phyloP scores from a whole-genome alignment of 768 basidiomycete genomes.

The Multifurca ochricompacta region DNA sequence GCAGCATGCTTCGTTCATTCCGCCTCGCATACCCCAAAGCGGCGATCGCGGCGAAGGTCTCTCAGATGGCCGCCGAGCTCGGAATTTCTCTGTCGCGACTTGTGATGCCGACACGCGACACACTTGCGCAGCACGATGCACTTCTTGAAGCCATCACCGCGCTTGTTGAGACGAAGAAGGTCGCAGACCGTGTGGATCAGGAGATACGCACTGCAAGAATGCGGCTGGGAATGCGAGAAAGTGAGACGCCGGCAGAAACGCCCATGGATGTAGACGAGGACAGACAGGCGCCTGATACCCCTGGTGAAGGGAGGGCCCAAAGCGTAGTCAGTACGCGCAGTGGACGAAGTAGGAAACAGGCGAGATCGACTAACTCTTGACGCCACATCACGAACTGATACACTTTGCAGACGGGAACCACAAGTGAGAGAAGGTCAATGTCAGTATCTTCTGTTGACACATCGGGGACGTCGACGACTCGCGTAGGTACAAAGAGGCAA shows the following conservation, averaged over 20 bases:
- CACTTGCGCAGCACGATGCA: conserved; percentile 63
- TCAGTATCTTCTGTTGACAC: conserved; percentile 75
- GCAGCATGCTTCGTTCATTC: conserved; percentile 80
- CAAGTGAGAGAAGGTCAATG: conserved; percentile 48
- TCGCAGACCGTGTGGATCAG: conserved; percentile 78
- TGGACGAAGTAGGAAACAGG: conserved; percentile 51
- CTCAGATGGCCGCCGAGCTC: conserved; percentile 68
- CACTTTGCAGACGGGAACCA: conserved; percentile 14
- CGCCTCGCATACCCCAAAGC: conserved; percentile 78
- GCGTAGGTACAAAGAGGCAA: conserved; percentile 21
- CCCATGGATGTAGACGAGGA: conserved; percentile 31
- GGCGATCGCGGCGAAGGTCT: conserved; percentile 64
- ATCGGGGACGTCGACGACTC: conserved; percentile 18
- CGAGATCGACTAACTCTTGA: conserved; percentile 27
- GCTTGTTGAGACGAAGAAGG: conserved; percentile 84
- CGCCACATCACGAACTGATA: conserved; percentile 6
- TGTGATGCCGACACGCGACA: conserved; percentile 91
- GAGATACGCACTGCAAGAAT: conserved; percentile 69
- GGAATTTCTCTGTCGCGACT: conserved; percentile 65
- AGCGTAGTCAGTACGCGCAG: conserved; percentile 41
- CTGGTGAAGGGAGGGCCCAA: conserved; percentile 57
- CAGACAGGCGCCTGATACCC: conserved; percentile 34
- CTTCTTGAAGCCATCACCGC: conserved; percentile 63
- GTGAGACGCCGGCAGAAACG: conserved; percentile 32
- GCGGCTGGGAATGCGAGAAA: conserved; percentile 47